Evolutionary conservation across 805 yeast genomes (phyloP), one percentile per base, ranked within the genome.

Genomic region (Spathaspora arborariae): DNA sequence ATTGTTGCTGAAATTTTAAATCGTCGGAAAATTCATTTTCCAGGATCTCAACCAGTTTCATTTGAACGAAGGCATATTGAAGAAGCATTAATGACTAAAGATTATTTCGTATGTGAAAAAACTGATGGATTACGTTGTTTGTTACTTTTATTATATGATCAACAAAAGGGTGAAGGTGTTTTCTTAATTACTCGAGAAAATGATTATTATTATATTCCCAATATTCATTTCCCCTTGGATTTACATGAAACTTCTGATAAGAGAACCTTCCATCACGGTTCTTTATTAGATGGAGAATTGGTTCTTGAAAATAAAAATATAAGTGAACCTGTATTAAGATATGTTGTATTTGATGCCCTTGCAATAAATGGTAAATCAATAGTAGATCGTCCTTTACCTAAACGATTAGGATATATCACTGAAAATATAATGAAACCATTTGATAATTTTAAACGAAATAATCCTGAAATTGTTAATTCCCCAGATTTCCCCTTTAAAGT

Each of bases 1-100:
- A 82, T 83, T 67, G 84, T 91, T 3, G 83, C 90, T 60, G 80
- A 57, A 68, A 85, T 51, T 60, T 85, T 56, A 72, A 80, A 54
- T 69, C 82, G 53, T 37, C 67, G 70, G 47, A 74, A 81, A 26
- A 75, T 78, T 36, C 71, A 76, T 15, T 91, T 91, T 56, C 95
- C 96, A 2, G 97, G 99, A 0, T 84, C 97, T 1, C 99, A 95
- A 65, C 99, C 99, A 0, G 88, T 92, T 2, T 88, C 96, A 20
- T 91, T 94, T 60, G 83, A 87, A 38, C 74, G 88, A 46, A 70
- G 75, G 27, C 97, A 92, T 65, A 71, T 94, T 20, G 62, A 63
- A 62, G 79, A 80, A 41, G 79, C 82, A 27, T 68, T 94, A 41
- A 61, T 76, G 59, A 67, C 75, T 2, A 82, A 83, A 48, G 98